A percentile compares a stretch with the other conserved stretches of the same genome.
These are phyloP conservation scores for Fusarium tanahbumbuense DNA, from an alignment of 2,329 filamentous ascomycete species.

Conservation along the genomic window DNA sequence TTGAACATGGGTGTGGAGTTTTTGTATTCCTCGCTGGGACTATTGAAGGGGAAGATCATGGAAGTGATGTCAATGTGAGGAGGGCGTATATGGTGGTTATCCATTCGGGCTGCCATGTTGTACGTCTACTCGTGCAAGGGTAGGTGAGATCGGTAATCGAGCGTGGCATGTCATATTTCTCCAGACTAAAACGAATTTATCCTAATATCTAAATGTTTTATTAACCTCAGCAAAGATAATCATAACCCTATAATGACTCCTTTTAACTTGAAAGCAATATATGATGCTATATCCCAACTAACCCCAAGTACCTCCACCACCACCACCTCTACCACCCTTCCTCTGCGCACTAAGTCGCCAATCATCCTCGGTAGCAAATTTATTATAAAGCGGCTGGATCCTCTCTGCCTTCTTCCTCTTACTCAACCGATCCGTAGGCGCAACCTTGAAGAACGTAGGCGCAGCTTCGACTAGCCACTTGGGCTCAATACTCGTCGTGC, in stretches of 20 bases:
- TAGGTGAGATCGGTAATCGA: neutral
- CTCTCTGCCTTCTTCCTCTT: conserved; percentile 95
- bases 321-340: conserved; percentile 84
- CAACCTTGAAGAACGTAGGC: conserved; percentile 99
- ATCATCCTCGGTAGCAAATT: conserved; percentile 91
- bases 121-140: neutral
- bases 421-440: conserved; percentile 84
- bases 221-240: neutral
- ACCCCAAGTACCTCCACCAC: conserved; percentile 92
- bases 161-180: no score
- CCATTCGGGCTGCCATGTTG: neutral
- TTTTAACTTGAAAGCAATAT: neutral
- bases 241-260: neutral
- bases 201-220: neutral
- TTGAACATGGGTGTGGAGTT: no score
- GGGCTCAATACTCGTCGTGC: conserved; percentile 90
- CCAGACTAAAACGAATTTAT: neutral
- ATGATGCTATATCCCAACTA: neutral
- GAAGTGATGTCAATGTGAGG: no score
- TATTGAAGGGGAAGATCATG: no score
- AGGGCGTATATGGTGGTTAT: no score
- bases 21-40: no score
- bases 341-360: conserved; percentile 93
- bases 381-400: conserved; percentile 94
- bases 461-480: conserved; percentile 95